A percentile compares a stretch with the other conserved stretches of the same genome.
phyloP scores from a whole-genome alignment of 768 basidiomycete species.

The Clitopilus hobsonii region DNA sequence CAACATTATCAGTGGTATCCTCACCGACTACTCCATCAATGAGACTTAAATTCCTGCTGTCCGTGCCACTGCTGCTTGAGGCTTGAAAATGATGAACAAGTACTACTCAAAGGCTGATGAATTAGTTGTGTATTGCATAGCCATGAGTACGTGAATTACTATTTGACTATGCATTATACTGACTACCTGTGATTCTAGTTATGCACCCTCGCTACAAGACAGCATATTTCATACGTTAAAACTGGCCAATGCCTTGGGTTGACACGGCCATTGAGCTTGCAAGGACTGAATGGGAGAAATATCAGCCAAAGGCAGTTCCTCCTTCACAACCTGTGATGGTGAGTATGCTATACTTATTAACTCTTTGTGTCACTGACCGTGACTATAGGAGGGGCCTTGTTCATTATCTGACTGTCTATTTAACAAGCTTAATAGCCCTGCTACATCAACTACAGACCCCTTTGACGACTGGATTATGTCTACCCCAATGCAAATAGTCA shows the following conservation, averaged over 20 bases:
- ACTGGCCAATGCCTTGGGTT: constrained; percentile 27
- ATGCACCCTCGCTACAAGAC: constrained; percentile 31
- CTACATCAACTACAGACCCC: background rate
- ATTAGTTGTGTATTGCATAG: too few relatives aligned
- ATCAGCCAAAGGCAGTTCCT: constrained; percentile 12
- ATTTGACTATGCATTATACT: background rate
- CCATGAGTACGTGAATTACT: background rate
- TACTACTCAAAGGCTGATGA: too few relatives aligned
- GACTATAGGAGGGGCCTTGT: background rate
- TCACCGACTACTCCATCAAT: too few relatives aligned
- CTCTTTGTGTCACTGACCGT: background rate
- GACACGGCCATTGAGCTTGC: constrained; percentile 8
- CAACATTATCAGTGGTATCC: too few relatives aligned
- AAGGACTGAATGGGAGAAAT: constrained; percentile 10
- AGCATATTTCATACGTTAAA: constrained; percentile 21
- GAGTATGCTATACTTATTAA: background rate
- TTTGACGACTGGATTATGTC: constrained; percentile 3
- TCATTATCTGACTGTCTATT: background rate
- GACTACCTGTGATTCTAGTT: constrained; percentile 13
- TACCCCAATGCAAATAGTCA: background rate
- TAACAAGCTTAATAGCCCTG: background rate
- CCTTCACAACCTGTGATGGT: background rate
- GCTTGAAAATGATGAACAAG: too few relatives aligned
- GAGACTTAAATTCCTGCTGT: too few relatives aligned
- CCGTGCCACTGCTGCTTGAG: too few relatives aligned